These are phyloP conservation scores for Casuarina glauca DNA, from an alignment of 306 rosid species.

Conservation along the genomic window DNA sequence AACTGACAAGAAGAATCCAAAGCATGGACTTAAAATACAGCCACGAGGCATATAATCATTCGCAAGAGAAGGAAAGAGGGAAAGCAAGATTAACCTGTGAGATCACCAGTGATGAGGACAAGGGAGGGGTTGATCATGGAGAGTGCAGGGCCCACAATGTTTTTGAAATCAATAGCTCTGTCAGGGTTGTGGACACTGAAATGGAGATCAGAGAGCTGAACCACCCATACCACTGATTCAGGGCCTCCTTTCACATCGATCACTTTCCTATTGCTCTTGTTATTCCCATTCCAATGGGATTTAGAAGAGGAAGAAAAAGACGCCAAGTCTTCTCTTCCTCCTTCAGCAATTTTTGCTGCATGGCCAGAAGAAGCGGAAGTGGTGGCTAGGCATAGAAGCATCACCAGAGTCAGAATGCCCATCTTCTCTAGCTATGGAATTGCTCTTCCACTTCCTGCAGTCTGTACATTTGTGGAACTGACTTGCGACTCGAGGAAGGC, in stretches of 20 bases:
- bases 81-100: slow-evolving; percentile 53
- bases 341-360: not conserved
- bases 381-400: slow-evolving; percentile 1
- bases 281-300: not conserved
- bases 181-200: slow-evolving; percentile 89
- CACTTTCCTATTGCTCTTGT: slow-evolving; percentile 13
- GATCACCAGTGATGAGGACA: slow-evolving; percentile 92
- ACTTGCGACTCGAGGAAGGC: not conserved
- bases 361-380: not conserved
- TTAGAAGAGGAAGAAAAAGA: not conserved
- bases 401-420: slow-evolving; percentile 9
- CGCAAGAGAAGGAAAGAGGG: not conserved
- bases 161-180: slow-evolving; percentile 63
- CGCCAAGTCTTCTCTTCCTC: not conserved
- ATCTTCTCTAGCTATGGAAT: slow-evolving; percentile 1
- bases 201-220: slow-evolving; percentile 97
- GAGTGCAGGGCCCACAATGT: slow-evolving; percentile 66
- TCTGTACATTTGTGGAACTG: not conserved
- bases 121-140: slow-evolving; percentile 90
- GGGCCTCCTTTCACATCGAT: slow-evolving; percentile 46
- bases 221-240: slow-evolving; percentile 76
- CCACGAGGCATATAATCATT: not conserved
- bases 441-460: not conserved
- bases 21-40: not conserved
- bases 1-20: not conserved